These are phyloP conservation scores for Colletotrichum sp. DNA, from an alignment of 2,329 filamentous ascomycete genomes.

Conservation along the genomic window DNA sequence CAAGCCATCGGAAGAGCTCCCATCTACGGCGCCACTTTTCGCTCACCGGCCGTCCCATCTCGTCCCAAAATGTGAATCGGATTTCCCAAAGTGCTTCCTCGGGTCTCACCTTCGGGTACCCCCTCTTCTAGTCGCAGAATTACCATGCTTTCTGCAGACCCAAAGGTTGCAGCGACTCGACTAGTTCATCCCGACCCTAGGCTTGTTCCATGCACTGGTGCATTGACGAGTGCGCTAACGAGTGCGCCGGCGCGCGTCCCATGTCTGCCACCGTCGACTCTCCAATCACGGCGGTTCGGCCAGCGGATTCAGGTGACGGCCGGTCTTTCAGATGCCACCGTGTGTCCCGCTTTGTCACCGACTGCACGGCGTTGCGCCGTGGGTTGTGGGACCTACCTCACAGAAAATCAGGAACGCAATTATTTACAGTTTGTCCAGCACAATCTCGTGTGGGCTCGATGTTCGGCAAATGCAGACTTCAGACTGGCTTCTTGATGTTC, in stretches of 20 bases:
- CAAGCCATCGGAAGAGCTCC: background rate
- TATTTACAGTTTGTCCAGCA: background rate
- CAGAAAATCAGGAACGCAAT: background rate
- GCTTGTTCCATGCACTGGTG: background rate
- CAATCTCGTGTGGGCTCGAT: background rate
- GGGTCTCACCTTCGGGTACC: background rate
- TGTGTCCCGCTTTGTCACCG: background rate
- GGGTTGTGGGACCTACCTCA: background rate
- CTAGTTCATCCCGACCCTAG: background rate
- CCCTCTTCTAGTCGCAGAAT: background rate
- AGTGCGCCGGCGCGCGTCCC: background rate
- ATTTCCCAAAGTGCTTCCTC: background rate
- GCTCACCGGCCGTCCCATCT: background rate
- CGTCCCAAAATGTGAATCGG: background rate
- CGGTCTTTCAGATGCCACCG: background rate
- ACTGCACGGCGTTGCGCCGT: background rate
- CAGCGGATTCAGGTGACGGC: background rate
- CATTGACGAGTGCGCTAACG: constrained; percentile 1
- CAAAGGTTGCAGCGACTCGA: background rate
- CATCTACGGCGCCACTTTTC: background rate
- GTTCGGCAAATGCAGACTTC: background rate
- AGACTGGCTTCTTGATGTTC: fast-evolving
- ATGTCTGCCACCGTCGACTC: background rate
- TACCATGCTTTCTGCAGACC: background rate
- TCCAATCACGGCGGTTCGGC: background rate